These are phyloP conservation scores for Camellia lanceoleosa DNA, from an alignment of 148 eudicot genomes.

Conservation along the genomic window DNA sequence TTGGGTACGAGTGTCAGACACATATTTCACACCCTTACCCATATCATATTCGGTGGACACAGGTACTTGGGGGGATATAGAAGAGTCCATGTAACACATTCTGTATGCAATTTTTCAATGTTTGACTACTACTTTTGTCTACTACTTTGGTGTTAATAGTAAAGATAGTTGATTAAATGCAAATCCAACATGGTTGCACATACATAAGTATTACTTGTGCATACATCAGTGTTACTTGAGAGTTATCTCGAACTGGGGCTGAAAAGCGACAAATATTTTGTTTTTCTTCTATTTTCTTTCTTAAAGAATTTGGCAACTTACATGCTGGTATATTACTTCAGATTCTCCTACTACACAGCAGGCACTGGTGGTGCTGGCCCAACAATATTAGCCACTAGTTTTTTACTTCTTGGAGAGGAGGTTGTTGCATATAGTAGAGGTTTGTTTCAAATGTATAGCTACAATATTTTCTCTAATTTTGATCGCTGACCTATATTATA, in stretches of 20 bases:
- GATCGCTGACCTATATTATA: neutral
- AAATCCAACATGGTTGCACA: neutral
- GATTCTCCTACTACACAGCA: constrained; percentile 96
- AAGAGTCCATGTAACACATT: neutral
- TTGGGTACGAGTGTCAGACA: too few species aligned
- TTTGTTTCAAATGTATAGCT: constrained; percentile 21
- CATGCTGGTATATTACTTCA: constrained; percentile 28
- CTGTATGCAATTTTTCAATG: neutral
- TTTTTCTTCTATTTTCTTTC: neutral
- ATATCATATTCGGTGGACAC: too few species aligned
- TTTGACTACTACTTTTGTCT: neutral
- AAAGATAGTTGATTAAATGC: neutral
- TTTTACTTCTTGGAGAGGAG: constrained; percentile 94
- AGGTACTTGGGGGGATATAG: too few species aligned
- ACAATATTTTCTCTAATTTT: neutral
- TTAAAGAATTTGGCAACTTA: neutral
- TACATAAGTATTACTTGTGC: neutral
- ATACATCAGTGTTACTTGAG: neutral
- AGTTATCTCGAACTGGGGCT: neutral
- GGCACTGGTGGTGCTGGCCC: constrained; percentile 99
- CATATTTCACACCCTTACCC: too few species aligned
- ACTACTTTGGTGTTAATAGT: neutral
- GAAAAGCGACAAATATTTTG: neutral
- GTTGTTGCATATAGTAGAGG: constrained; percentile 90
- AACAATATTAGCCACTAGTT: constrained; percentile 93